These are phyloP conservation scores for Ganoderma lingzhi DNA, from an alignment of 1,284 basidiomycete species.

Conservation along the genomic window DNA sequence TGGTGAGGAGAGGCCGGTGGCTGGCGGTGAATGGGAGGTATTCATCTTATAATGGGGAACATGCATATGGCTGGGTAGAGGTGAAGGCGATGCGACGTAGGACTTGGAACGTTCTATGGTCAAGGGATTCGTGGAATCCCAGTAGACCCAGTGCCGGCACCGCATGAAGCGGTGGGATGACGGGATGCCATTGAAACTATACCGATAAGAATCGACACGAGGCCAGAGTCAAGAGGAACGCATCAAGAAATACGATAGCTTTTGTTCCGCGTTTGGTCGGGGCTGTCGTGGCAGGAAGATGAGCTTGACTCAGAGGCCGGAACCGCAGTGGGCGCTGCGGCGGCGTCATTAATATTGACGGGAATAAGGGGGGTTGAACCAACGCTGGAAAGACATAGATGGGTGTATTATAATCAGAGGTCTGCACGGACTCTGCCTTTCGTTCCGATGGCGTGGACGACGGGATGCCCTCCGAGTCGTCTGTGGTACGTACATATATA, in stretches of 20 bases:
- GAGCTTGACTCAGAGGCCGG: neutral
- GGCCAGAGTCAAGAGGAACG: neutral
- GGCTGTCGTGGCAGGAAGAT: neutral
- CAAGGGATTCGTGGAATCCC: neutral
- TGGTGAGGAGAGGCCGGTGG: neutral
- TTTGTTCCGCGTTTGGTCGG: constrained; percentile 2
- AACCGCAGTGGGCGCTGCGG: neutral
- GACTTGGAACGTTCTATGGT: neutral
- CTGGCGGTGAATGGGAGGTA: neutral
- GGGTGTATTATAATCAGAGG: neutral
- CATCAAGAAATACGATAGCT: neutral
- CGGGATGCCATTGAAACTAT: neutral
- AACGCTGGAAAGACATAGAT: neutral
- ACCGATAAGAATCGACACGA: neutral
- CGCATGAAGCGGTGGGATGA: neutral
- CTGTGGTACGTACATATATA: too few relatives aligned
- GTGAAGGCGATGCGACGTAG: neutral
- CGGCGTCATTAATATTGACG: neutral
- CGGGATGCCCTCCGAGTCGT: too few relatives aligned
- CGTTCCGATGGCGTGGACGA: too few relatives aligned
- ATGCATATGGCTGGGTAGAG: neutral
- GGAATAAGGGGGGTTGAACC: neutral
- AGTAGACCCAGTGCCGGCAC: neutral
- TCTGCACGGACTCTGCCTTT: neutral
- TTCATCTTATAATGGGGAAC: neutral